A percentile compares a stretch with the other conserved stretches of the same genome.
Evolutionary conservation across 805 yeast species (phyloP).

Genomic region (Millerozyma acaciae): DNA sequence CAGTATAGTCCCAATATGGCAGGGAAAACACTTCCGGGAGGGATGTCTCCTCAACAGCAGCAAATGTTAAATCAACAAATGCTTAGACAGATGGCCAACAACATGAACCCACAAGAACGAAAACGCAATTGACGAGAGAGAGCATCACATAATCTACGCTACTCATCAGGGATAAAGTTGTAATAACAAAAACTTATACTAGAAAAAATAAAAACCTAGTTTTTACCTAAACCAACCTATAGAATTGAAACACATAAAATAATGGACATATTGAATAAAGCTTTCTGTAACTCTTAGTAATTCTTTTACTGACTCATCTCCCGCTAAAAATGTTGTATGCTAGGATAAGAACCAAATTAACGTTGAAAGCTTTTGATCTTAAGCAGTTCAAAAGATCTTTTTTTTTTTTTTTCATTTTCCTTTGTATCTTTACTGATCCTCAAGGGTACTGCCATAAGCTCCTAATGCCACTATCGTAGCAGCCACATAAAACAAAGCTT

Average conservation of each 20-base stretch:
- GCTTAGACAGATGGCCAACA: conserved; percentile 13
- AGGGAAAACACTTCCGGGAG: conserved; percentile 10
- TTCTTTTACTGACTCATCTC: too few relatives aligned
- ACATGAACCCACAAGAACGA: conserved; percentile 5
- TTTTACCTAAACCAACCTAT: neutral
- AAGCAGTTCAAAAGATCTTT: too few relatives aligned
- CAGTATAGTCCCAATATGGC: conserved; percentile 6
- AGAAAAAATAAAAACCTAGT: conserved; percentile 3
- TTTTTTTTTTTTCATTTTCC: too few relatives aligned
- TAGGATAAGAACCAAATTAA: too few relatives aligned
- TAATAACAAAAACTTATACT: neutral
- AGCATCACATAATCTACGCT: neutral
- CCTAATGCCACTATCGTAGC: conserved; percentile 34
- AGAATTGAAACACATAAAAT: conserved; percentile 1
- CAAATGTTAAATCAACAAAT: conserved; percentile 18
- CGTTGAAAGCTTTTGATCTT: too few relatives aligned
- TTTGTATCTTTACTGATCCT: conserved; percentile 3
- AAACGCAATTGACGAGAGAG: neutral
- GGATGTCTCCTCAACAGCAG: conserved; percentile 9
- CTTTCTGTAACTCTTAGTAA: too few relatives aligned
- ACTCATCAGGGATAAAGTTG: neutral
- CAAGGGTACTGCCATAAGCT: conserved; percentile 27
- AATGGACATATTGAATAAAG: too few relatives aligned
- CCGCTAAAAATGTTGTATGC: too few relatives aligned
- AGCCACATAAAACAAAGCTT: conserved; percentile 28